These are phyloP conservation scores for Iberis pinnata DNA, from an alignment of 345 rosid species.

Conservation along the genomic window DNA sequence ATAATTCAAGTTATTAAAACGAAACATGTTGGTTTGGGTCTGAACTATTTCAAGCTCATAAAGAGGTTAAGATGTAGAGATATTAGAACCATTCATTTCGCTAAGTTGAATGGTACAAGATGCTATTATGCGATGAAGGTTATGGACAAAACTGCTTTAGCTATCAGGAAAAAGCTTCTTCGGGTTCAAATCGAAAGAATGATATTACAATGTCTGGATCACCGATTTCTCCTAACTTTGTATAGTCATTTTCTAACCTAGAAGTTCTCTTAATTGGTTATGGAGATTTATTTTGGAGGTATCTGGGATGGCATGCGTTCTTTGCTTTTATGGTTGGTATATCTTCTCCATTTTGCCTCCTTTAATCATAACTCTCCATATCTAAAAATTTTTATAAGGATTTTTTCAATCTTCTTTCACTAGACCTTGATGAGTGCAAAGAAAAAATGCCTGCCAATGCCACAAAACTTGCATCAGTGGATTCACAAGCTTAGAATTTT, in stretches of 20 bases:
- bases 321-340: too few species aligned
- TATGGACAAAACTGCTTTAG: constrained; percentile 68
- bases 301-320: too few species aligned
- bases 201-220: constrained; percentile 65
- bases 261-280: constrained; percentile 74
- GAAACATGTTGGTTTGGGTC: constrained; percentile 57
- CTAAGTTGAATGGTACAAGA: constrained; percentile 61
- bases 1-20: constrained; percentile 66
- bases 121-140: constrained; percentile 75
- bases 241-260: constrained; percentile 76
- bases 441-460: too few species aligned
- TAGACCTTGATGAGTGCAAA: too few species aligned
- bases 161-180: constrained; percentile 69
- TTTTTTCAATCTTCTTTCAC: too few species aligned
- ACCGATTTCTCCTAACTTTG: constrained; percentile 73
- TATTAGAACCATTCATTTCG: constrained; percentile 71
- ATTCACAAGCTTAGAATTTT: too few species aligned
- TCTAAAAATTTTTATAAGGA: too few species aligned
- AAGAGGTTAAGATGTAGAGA: constrained; percentile 77
- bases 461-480: too few species aligned
- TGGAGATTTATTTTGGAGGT: constrained; percentile 89
- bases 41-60: constrained; percentile 66
- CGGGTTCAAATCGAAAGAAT: constrained; percentile 81
- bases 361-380: too few species aligned
- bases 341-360: too few species aligned